These are phyloP conservation scores for Suillus variegatus DNA, from an alignment of 768 basidiomycete species.

Conservation along the genomic window DNA sequence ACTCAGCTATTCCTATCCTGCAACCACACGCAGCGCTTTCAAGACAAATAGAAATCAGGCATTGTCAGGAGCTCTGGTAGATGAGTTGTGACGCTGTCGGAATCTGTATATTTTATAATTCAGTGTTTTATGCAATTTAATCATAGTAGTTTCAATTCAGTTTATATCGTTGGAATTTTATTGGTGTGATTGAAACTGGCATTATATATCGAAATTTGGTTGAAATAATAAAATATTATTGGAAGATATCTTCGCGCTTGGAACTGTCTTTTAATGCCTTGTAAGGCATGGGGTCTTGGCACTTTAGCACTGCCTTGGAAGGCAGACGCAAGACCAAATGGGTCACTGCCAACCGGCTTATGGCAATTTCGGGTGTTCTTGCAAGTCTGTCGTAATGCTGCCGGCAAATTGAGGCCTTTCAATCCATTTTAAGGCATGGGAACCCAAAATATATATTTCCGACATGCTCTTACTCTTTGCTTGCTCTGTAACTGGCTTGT, in stretches of 20 bases:
- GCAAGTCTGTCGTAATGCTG: neutral
- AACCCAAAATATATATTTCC: neutral
- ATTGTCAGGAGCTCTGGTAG: too few relatives aligned
- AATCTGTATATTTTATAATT: neutral
- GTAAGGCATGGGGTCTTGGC: neutral
- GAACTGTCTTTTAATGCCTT: neutral
- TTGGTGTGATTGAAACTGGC: neutral
- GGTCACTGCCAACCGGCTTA: neutral
- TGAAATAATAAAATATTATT: neutral
- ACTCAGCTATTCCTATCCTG: too few relatives aligned
- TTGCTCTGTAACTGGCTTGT: neutral
- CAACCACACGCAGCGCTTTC: too few relatives aligned
- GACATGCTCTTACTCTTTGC: neutral
- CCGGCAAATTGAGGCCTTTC: neutral
- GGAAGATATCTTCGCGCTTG: neutral
- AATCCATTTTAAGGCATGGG: neutral
- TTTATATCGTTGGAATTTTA: neutral
- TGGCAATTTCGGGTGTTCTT: conserved; percentile 1
- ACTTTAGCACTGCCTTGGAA: neutral
- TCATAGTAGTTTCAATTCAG: neutral
- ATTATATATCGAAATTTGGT: neutral
- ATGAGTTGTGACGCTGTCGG: too few relatives aligned
- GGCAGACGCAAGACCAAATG: conserved; percentile 1
- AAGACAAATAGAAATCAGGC: too few relatives aligned
- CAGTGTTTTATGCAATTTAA: neutral